Conservation (phyloP, 305 asterid genomes). For the Striga hermonthica region DNA sequence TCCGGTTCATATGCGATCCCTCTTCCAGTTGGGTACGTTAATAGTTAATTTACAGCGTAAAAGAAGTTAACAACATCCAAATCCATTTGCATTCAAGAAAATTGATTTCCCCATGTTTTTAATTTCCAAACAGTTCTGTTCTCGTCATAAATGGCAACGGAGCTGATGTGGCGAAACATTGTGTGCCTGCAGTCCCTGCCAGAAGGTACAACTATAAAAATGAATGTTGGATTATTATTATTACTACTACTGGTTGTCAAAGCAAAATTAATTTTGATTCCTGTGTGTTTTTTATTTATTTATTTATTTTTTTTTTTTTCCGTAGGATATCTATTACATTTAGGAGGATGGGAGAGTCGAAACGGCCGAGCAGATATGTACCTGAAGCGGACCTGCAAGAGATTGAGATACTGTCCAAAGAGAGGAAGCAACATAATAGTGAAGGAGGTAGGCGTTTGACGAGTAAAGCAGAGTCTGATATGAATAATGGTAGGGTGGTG, state of each 20-base stretch:
- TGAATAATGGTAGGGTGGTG: slow-evolving; percentile 43
- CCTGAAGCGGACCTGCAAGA: slow-evolving; percentile 81
- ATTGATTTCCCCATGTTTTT: slow-evolving; percentile 4
- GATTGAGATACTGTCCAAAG: slow-evolving; percentile 58
- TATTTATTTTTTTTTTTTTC: slow-evolving; percentile 10
- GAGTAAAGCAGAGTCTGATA: slow-evolving; percentile 37
- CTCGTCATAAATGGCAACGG: slow-evolving; percentile 90
- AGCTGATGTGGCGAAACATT: slow-evolving; percentile 92
- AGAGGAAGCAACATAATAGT: slow-evolving; percentile 30
- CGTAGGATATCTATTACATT: slow-evolving; percentile 91
- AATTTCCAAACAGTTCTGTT: slow-evolving; percentile 67
- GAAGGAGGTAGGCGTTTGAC: slow-evolving; percentile 36
- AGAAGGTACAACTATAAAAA: slow-evolving; percentile 49
- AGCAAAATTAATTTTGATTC: slow-evolving; percentile 26
- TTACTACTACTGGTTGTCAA: not conserved
- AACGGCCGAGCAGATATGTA: slow-evolving; percentile 57
- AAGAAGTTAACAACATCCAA: too few relatives aligned
- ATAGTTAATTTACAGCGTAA: too few relatives aligned
- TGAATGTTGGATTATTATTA: not conserved
- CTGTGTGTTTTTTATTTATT: not conserved
- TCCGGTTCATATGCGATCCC: slow-evolving; percentile 60
- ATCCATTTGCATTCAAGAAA: not conserved
- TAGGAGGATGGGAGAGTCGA: slow-evolving; percentile 78
- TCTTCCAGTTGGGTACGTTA: slow-evolving; percentile 83
- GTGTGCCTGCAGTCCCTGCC: slow-evolving; percentile 84